These are phyloP conservation scores for Beauveria australis DNA, from an alignment of 2,329 filamentous ascomycete species.

Conservation along the genomic window DNA sequence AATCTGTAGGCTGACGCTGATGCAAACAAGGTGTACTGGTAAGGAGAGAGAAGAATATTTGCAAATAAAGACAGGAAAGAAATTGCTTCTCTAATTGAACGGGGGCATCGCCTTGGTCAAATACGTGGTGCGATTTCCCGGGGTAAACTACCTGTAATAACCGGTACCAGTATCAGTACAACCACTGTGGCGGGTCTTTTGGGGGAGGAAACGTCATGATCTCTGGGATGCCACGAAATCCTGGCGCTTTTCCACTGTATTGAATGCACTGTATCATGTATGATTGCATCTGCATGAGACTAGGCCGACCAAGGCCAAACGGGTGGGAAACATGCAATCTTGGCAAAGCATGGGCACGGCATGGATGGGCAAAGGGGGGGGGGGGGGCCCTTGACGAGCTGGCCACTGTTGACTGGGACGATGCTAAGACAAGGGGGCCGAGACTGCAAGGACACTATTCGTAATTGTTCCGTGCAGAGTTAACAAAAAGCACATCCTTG, in stretches of 20 bases:
- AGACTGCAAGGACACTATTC: no score
- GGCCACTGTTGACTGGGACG: background rate
- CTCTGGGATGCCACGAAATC: background rate
- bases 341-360: background rate
- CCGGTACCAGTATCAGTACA: background rate
- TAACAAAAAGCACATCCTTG: no score
- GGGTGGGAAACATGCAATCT: background rate
- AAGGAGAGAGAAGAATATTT: background rate
- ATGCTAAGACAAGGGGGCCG: no score
- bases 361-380: background rate
- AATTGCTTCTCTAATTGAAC: background rate
- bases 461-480: no score
- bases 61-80: background rate
- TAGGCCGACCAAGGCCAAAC: background rate
- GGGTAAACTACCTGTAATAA: background rate
- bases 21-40: background rate
- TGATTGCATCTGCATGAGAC: slow-evolving; percentile 4
- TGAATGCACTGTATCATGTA: background rate
- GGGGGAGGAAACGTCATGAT: background rate
- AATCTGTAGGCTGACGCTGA: background rate
- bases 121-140: background rate
- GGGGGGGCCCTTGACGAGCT: background rate
- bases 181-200: background rate
- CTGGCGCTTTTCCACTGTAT: background rate
- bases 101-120: background rate